Base-by-base conservation (phyloP, 352 stramenopile species). In the Phytophthora palmivora region DNA sequence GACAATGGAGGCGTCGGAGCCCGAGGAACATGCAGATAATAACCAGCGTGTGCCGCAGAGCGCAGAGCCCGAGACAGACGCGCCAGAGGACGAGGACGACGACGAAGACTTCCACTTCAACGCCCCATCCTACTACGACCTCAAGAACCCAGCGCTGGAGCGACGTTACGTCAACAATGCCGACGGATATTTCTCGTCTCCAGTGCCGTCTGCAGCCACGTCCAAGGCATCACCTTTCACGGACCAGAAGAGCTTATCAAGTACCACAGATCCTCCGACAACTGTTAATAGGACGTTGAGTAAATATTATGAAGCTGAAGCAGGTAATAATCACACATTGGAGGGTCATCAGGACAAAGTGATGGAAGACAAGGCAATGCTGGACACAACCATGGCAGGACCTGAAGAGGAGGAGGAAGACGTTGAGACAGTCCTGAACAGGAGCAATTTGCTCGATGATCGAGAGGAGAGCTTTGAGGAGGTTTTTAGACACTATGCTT, bases 81-180 rank as follows among this genome's bases (percentile, higher is more conserved):
- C 64, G 30, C 66, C 77, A 0, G 65, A 70, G 7, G 53, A 64
- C 33, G 47, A 72, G 22, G 56, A 73, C 22, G 78, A 89, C 11
- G 83, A 92, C 32, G 83, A 89, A 43, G 79, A 77, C 55, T 93
- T 95, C 58, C 39, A 70, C 32, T 95, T 95, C 55, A 78, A 95
- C 51, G 87, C 87, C 30, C 87, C 87, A 21, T 75, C 79, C 33
- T 95, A 92, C 63, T 95, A 93, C 76, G 87, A 95, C 58, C 71
- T 95, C 16, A 82, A 82, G 59, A 84, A 93, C 54, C 82, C 83
- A 19, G 68, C 78, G 50, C 67, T 85, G 21, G 87, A 95, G 69
- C 74, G 56, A 37, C 76, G 65, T 52, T 95, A 95, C 63, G 82
- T 95, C 30, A 93, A 93, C 72, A 93, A 95, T 49, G 84, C 87